A percentile compares a stretch with the other conserved stretches of the same genome.
Conservation (phyloP, 257 asterid species). For the Echites panduratus region DNA sequence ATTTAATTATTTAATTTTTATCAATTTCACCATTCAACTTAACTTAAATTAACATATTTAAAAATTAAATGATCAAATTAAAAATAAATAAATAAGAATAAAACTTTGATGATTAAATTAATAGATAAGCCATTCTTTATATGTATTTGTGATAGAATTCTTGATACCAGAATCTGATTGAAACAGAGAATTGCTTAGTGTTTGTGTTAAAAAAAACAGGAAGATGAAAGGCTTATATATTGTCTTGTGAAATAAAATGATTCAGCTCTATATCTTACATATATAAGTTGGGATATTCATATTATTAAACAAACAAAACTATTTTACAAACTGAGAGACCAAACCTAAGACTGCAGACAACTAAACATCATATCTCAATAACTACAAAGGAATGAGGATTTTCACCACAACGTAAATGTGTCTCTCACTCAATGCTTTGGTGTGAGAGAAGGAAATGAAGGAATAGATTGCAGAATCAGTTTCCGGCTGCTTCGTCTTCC, state of each 20-base stretch:
- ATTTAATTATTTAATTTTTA: no score
- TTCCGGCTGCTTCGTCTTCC: conserved; percentile 63
- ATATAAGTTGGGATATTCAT: neutral
- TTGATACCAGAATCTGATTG: no score
- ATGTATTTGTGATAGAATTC: no score
- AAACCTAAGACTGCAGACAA: conserved; percentile 1
- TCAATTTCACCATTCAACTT: no score
- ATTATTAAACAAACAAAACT: conserved; percentile 14
- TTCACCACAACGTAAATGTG: no score
- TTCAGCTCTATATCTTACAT: conserved; percentile 1
- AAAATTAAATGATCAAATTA: no score
- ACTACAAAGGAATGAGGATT: conserved; percentile 7
- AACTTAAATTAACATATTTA: no score
- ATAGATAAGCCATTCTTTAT: no score
- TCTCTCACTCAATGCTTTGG: conserved; percentile 45
- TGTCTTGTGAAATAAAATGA: neutral
- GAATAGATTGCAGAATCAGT: conserved; percentile 63
- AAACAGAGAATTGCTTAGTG: no score
- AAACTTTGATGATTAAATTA: no score
- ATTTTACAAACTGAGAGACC: conserved; percentile 22
- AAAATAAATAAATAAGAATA: no score
- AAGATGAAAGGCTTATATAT: neutral
- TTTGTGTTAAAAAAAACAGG: neutral
- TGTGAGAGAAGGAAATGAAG: conserved; percentile 70
- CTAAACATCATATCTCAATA: conserved; percentile 11